phyloP scores from a whole-genome alignment of 805 yeast species.

The Ogataea naganishii region DNA sequence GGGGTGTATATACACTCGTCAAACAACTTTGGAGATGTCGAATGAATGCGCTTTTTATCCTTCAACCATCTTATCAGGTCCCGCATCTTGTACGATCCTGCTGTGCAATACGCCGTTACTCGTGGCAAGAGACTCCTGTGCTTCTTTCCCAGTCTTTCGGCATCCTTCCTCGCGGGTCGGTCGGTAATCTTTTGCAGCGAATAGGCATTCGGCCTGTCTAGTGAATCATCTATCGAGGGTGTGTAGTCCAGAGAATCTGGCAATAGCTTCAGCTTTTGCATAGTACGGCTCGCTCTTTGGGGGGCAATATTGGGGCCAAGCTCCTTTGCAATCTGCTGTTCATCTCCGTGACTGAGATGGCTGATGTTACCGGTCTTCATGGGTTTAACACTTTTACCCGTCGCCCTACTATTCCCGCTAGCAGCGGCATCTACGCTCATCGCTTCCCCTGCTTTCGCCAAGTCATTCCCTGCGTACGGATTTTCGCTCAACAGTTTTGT shows the following conservation, averaged over 20 bases:
- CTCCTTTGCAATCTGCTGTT: slow-evolving; percentile 21
- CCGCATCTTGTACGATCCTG: slow-evolving; percentile 85
- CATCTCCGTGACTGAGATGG: too few species aligned
- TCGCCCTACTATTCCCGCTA: neutral
- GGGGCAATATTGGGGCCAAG: slow-evolving; percentile 49
- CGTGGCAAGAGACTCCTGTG: slow-evolving; percentile 82
- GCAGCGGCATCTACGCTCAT: neutral
- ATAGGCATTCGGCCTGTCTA: slow-evolving; percentile 48
- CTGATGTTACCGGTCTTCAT: too few species aligned
- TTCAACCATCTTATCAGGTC: slow-evolving; percentile 80
- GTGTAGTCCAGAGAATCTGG: slow-evolving; percentile 46
- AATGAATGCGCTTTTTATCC: slow-evolving; percentile 63
- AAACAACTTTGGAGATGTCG: slow-evolving; percentile 77
- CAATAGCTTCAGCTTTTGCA: slow-evolving; percentile 62
- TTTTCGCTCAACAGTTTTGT: slow-evolving; percentile 23
- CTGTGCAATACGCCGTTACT: slow-evolving; percentile 94
- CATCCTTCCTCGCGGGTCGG: slow-evolving; percentile 84
- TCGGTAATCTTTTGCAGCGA: slow-evolving; percentile 85
- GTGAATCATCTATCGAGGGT: slow-evolving; percentile 11
- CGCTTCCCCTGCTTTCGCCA: slow-evolving; percentile 2
- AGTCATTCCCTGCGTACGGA: slow-evolving; percentile 14
- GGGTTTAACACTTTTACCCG: neutral
- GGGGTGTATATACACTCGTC: slow-evolving; percentile 96
- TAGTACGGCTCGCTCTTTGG: slow-evolving; percentile 66
- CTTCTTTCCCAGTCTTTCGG: slow-evolving; percentile 83